A percentile compares a stretch with the other conserved stretches of the same genome.
These are phyloP conservation scores for Aspergillus hancockii DNA, from an alignment of 495 filamentous ascomycete species.

Conservation along the genomic window DNA sequence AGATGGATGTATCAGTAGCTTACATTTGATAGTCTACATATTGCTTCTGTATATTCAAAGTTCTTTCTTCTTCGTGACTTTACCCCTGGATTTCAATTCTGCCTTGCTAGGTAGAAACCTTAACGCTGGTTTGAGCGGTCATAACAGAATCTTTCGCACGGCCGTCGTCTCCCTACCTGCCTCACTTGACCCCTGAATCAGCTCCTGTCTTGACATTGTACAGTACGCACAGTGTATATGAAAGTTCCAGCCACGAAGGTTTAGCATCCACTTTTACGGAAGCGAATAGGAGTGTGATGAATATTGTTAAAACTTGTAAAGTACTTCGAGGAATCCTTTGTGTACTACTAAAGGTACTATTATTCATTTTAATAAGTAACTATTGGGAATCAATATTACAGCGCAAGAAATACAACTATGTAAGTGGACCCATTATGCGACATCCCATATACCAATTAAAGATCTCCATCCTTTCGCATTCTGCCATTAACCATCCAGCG, in stretches of 20 bases:
- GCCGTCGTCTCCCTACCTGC: no score
- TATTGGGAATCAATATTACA: constrained; percentile 6
- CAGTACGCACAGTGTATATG: no score
- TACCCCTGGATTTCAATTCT: no score
- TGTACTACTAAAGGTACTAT: no score
- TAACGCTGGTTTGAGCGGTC: not conserved
- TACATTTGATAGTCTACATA: not conserved
- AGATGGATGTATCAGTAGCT: no score
- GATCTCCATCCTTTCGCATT: constrained; percentile 10
- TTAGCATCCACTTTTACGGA: no score
- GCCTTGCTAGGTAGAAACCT: not conserved
- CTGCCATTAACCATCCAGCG: constrained; percentile 10
- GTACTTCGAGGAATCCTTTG: no score
- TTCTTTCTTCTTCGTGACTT: not conserved
- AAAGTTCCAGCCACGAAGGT: no score
- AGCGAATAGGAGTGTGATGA: no score
- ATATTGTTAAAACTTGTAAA: no score
- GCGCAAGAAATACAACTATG: constrained; percentile 12
- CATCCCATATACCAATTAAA: not conserved
- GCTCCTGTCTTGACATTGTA: no score
- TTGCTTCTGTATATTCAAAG: not conserved
- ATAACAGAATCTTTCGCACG: not conserved
- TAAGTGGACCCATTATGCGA: constrained; percentile 15
- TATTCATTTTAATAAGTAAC: not conserved
- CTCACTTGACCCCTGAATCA: no score